Base-by-base conservation (phyloP, 139 green algal species). In the Chlorella sp. region DNA sequence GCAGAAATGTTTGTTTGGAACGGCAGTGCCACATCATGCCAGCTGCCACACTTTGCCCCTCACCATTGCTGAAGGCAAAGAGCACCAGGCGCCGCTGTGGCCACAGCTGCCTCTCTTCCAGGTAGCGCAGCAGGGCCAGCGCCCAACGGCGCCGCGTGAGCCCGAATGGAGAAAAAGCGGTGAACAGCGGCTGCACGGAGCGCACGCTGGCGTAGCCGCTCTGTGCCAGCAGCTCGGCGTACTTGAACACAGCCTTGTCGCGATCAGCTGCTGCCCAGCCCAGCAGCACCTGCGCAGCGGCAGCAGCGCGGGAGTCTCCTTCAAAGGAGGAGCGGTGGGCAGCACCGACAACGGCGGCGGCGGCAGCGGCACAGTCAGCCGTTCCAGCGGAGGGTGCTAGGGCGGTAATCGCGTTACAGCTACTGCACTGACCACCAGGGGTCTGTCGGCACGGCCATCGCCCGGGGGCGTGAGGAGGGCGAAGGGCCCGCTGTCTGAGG, bases 31-130 rank as follows among this genome's bases (percentile, higher is more conserved):
- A 55, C 51, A 60, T 21, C 3, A 9, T 60, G 12, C 51, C 12
- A 4, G 2, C 51, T 60, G 12, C 51, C 51, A 60, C 51, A 9
- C 51, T 4, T 9, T 21, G 7, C 18, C n/a, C 69, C 20, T 71
- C 81, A 63, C 81, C 81, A 21, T 86, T 86, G 39, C 36, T 70
- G 60, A 86, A 86, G 21, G 51, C 68, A 17, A 30, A 84, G 17
- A 82, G 71, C 9, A 86, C 30, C 39, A 74, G n/a, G 68, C 60
- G 51, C n/a, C 65, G 81, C 44, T 64, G 73, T 39, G 73, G 72
- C 81, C 60, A 76, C 5, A 80, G 72, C 25, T 39, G 32, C 30
- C 34, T 20, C 39, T 57, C 25, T 23, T 73, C 17, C 30, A 86
- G 47, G 47, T n/a, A 81, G 44, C 28, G 0, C 28, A 86, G 81